A percentile compares a stretch with the other conserved stretches of the same genome.
These are phyloP conservation scores for cucumber (Cucumis sativus) DNA, from an alignment of 306 rosid species.

Conservation along the genomic window Cucumber_9930_V3 NC_026660.2:27539001-27539500, in stretches of 20 bases:
- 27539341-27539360: conserved; percentile 30
- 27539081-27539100: not conserved
- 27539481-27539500: too few relatives aligned
- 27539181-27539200: not conserved
- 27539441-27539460: too few relatives aligned
- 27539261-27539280: not conserved
- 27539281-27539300: not conserved
- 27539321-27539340: not conserved
- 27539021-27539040: not conserved
- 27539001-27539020: not conserved
- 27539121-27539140: not conserved
- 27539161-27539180: not conserved
- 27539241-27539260: not conserved
- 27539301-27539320: not conserved
- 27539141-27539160: not conserved
- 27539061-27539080: not conserved
- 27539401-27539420: conserved; percentile 28
- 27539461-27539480: too few relatives aligned
- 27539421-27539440: not conserved
- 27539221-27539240: not conserved
- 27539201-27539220: not conserved
- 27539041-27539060: not conserved
- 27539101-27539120: not conserved
- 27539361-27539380: conserved; percentile 24
- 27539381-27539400: conserved; percentile 45